Evolutionary conservation across 108 stramenopile genomes (phyloP), one percentile per base, ranked within the genome.

Genomic region (Cyclotella choctawhatcheeana): DNA sequence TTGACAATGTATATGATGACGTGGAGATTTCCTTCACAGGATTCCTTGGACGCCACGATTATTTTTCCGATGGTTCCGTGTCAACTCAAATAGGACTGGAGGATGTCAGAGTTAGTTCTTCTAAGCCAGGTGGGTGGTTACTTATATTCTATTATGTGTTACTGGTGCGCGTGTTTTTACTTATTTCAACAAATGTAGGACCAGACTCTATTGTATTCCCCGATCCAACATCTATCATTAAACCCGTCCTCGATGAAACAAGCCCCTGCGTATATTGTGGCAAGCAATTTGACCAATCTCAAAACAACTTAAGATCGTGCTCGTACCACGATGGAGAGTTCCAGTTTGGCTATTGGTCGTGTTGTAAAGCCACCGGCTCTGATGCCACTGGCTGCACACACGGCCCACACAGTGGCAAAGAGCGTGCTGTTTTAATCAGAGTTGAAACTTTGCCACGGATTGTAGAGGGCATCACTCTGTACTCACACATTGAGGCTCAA

Each of bases 401-500:
- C 33, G 73, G 79, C 21, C 83, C 83, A 14, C 83, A 84, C 56
- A 71, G 60, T 67, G 83, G 83, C 3, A 84, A 79, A 54, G 83
- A 84, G 47, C 67, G 64, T n/a, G 80, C 80, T 29, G 80, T 76
- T 43, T 67, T 73, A 26, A 64, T 81, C 22, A 56, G 83, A 44
- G 65, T 81, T 0, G 76, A 84, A 44, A 40, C 83, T 24, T 58
- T 81, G 25, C 83, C 83, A 48, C 73, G 71, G 6, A 51, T 58
- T 30, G 75, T 84, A 22, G 65, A 81, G 7, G 83, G 83, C 44
- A 64, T 84, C 44, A 62, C 73, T 1, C 44, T 84, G 20, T 84
- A 84, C 47, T 67, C 77, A 31, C 80, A 81, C 47, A 52, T 84
- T 44, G 83, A 84, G 67, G 77, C 81, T n/a, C 81, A 84, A 55